Conservation (phyloP, 257 asterid species). For the Solanum phureja region DNA sequence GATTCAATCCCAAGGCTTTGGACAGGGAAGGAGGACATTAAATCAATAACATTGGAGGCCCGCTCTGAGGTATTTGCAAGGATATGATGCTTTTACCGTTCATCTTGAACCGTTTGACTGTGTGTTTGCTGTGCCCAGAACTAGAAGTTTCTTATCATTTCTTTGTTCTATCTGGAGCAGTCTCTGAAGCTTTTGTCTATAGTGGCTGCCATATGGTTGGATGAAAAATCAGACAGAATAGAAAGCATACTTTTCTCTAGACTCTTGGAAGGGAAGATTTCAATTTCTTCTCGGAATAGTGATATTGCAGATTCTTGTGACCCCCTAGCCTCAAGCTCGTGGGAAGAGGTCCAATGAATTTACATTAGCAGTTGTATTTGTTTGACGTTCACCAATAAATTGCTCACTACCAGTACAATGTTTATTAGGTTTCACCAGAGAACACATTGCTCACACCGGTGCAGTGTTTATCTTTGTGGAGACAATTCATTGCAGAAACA, state of each 20-base stretch:
- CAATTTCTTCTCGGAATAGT: slow-evolving; percentile 10
- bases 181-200: slow-evolving; percentile 38
- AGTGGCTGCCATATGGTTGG: slow-evolving; percentile 42
- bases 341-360: slow-evolving; percentile 41
- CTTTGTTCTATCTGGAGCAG: slow-evolving; percentile 19
- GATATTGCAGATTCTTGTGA: slow-evolving; percentile 24
- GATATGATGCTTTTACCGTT: not conserved
- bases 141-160: not conserved
- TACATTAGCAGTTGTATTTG: not conserved
- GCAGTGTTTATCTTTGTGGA: slow-evolving; percentile 54
- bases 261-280: slow-evolving; percentile 25
- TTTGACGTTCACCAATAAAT: not conserved
- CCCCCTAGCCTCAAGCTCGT: slow-evolving; percentile 50
- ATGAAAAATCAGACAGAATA: slow-evolving; percentile 24
- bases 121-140: not conserved
- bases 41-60: slow-evolving; percentile 43
- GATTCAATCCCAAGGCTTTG: slow-evolving; percentile 57
- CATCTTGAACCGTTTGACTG: not conserved
- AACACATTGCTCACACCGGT: slow-evolving; percentile 52
- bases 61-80: slow-evolving; percentile 38
- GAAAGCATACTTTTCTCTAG: slow-evolving; percentile 32
- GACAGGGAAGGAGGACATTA: slow-evolving; percentile 70
- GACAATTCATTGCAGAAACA: slow-evolving; percentile 45
- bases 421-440: slow-evolving; percentile 38
- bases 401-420: not conserved